Conservation (phyloP, 768 basidiomycete species). For the Lentinula boryana region DNA sequence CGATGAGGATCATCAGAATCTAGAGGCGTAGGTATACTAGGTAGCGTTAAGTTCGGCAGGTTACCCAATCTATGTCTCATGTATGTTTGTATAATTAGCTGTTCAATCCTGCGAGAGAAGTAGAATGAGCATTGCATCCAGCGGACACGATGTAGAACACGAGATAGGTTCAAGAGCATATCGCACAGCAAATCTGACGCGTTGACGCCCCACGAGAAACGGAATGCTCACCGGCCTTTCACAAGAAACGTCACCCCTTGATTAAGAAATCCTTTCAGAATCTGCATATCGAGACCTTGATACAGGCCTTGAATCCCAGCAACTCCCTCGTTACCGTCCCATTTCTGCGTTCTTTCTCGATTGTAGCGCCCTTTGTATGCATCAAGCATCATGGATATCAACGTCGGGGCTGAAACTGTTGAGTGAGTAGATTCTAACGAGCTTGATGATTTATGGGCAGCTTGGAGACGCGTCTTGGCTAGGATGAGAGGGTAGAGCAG, state of each 20-base stretch:
- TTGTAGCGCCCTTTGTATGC: conserved; percentile 23
- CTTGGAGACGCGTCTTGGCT: conserved; percentile 50
- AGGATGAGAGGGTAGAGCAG: conserved; percentile 55
- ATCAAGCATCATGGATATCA: conserved; percentile 22
- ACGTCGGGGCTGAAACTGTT: conserved; percentile 9
- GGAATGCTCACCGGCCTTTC: conserved; percentile 41
- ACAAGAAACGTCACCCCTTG: conserved; percentile 55
- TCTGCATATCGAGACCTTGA: conserved; percentile 45
- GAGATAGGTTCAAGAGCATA: no score
- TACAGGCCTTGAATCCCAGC: conserved; percentile 38
- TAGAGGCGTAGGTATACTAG: not conserved
- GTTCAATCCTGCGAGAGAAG: not conserved
- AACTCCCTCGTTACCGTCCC: conserved; percentile 5
- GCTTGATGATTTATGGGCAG: conserved; percentile 17
- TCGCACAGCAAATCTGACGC: no score
- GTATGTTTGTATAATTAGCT: not conserved
- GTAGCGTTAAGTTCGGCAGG: not conserved
- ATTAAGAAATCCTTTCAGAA: conserved; percentile 48
- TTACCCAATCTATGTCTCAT: not conserved
- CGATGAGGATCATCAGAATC: not conserved
- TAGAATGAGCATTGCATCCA: not conserved
- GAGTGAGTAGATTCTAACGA: conserved; percentile 28
- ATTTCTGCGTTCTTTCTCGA: not conserved
- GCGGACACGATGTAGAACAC: no score
- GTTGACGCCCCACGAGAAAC: no score